Percentiles rank a stretch among this genome's conserved stretches.
These are phyloP conservation scores for Solanum chmielewskii DNA, from an alignment of 257 asterid species.

Conservation along the genomic window DNA sequence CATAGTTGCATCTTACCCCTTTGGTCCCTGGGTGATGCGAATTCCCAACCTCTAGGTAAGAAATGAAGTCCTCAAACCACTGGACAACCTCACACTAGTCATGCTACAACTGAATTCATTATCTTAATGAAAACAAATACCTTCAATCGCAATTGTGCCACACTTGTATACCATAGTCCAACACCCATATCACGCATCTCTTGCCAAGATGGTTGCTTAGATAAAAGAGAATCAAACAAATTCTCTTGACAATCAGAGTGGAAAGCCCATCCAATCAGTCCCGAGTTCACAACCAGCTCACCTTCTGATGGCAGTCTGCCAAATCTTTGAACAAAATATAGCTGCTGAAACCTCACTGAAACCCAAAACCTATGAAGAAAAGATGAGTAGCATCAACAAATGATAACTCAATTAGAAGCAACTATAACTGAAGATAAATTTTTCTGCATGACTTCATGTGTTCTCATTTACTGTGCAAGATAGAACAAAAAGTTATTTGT, in stretches of 20 bases:
- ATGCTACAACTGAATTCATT: neutral
- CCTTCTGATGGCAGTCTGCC: slow-evolving; percentile 43
- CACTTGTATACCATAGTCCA: slow-evolving; percentile 91
- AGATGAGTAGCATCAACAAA: neutral
- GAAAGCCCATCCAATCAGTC: slow-evolving; percentile 79
- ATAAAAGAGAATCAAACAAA: slow-evolving; percentile 71
- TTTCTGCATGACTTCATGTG: neutral
- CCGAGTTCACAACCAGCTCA: slow-evolving; percentile 58
- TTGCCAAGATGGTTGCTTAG: slow-evolving; percentile 83
- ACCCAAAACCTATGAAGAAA: slow-evolving; percentile 79
- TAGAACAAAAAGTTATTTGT: neutral
- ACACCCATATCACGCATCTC: slow-evolving; percentile 82
- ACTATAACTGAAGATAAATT: neutral
- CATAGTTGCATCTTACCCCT: neutral
- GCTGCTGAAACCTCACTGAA: slow-evolving; percentile 60
- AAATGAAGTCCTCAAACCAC: neutral
- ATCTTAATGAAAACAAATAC: slow-evolving; percentile 22
- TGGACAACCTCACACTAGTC: neutral
- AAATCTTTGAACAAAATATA: slow-evolving; percentile 51
- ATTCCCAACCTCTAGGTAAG: neutral
- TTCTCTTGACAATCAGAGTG: slow-evolving; percentile 92
- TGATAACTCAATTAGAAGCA: neutral
- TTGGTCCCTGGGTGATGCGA: neutral
- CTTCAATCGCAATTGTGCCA: slow-evolving; percentile 61
- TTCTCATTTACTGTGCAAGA: neutral